Base-by-base conservation (phyloP, 1,284 basidiomycete species). In the Ustilago bromivora region DNA sequence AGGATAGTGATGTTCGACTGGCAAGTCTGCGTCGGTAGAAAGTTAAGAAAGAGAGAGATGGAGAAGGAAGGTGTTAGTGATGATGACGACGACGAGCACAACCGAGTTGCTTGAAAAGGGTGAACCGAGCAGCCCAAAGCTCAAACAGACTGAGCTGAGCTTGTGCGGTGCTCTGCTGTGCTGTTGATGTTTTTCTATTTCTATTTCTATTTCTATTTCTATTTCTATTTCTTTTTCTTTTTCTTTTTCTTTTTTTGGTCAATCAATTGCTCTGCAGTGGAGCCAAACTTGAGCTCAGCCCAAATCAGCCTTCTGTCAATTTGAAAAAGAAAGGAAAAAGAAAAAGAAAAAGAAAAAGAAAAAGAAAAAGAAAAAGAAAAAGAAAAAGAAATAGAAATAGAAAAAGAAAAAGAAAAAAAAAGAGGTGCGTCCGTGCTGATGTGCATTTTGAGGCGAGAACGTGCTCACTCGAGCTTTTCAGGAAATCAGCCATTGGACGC, bases 371-470 rank as follows among this genome's bases (percentile, higher is more conserved):
- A 12, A 34, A 49, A 11, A 3, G 15, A 36, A 17, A 56, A 47
- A 31, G 35, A 19, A 35, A 51, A 41, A 28, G 19, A 19, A 19
- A n/a, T n/a, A n/a, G n/a, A n/a, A n/a, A n/a, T n/a, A n/a, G n/a
- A n/a, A n/a, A n/a, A n/a, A n/a, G n/a, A n/a, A n/a, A n/a, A n/a
- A n/a, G n/a, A n/a, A n/a, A n/a, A 28, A 17, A 55, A 49, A 49
- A 54, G 55, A 47, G 9, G 5, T 53, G 58, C 53, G 64, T 66
- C 58, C 64, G 57, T 66, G 64, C 58, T 66, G 53, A 38, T 58
- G 46, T 56, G 49, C 49, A 51, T 51, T 51, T 28, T 51, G 10
- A 51, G 49, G 52, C 43, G 12, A 66, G 54, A 66, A 66, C 64
- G 64, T 66, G 64, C 64, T 56, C 64, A 51, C 49, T 46, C 36